Percentiles rank a stretch among this genome's conserved stretches.
These are phyloP conservation scores for Penicillium aurantiogriseum DNA, from an alignment of 2,329 filamentous ascomycete genomes.

Conservation along the genomic window DNA sequence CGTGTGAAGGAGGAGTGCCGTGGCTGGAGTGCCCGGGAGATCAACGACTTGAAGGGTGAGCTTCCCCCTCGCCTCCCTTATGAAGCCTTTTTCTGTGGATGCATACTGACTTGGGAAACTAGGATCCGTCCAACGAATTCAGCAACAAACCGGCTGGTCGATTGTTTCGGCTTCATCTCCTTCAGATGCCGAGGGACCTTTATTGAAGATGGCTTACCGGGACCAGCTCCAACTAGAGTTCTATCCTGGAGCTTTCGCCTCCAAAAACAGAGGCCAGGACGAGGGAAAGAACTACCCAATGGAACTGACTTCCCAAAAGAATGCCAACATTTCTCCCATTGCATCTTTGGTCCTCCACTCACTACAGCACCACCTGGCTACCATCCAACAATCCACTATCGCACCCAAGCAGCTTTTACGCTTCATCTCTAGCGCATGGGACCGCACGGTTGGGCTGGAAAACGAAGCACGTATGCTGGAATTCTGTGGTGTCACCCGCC, in stretches of 20 bases:
- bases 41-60: constrained; percentile 73
- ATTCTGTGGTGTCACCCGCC: constrained; percentile 46
- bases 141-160: constrained; percentile 47
- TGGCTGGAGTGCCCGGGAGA: constrained; percentile 82
- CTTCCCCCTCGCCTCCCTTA: not conserved
- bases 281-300: constrained; percentile 30
- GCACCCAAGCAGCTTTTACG: constrained; percentile 41
- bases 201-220: constrained; percentile 44
- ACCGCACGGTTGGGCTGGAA: constrained; percentile 39
- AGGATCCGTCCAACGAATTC: constrained; percentile 42
- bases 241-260: constrained; percentile 39
- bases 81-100: not conserved
- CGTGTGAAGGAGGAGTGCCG: constrained; percentile 81
- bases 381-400: constrained; percentile 36
- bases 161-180: constrained; percentile 38
- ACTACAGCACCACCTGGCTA: constrained; percentile 38
- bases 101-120: constrained; percentile 9
- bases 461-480: constrained; percentile 47
- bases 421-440: constrained; percentile 46
- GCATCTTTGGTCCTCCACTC: constrained; percentile 44
- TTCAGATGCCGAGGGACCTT: constrained; percentile 31
- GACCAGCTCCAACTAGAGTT: constrained; percentile 45
- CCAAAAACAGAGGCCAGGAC: constrained; percentile 23
- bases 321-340: constrained; percentile 34
- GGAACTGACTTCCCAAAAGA: constrained; percentile 33